These are phyloP conservation scores for Eucalyptus leucophloia DNA, from an alignment of 345 rosid genomes.

Conservation along the genomic window DNA sequence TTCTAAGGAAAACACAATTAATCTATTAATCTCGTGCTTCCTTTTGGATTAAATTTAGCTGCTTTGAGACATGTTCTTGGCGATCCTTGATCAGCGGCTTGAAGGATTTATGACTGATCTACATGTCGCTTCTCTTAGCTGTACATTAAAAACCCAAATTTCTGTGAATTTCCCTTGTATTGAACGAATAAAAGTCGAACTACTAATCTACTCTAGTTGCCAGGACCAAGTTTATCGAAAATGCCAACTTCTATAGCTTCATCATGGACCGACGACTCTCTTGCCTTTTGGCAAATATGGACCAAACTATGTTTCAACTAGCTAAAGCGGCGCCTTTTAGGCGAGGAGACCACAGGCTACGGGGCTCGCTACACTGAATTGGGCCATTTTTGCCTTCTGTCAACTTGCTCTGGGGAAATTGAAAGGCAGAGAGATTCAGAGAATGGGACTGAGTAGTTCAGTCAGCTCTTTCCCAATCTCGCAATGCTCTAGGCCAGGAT, in stretches of 20 bases:
- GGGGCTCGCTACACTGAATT: background rate
- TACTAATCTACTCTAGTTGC: background rate
- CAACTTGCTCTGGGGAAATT: too few species aligned
- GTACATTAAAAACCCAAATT: background rate
- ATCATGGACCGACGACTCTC: background rate
- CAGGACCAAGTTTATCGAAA: background rate
- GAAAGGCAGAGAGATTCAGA: background rate
- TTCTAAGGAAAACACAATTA: background rate
- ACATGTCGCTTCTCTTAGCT: background rate
- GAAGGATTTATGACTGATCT: background rate
- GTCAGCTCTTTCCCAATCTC: background rate
- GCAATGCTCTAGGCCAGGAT: background rate
- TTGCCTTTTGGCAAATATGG: background rate
- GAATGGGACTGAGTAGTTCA: background rate
- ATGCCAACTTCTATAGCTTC: background rate
- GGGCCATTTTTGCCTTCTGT: background rate
- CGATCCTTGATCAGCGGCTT: background rate
- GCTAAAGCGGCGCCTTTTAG: background rate
- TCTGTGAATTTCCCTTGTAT: background rate
- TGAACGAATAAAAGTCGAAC: background rate
- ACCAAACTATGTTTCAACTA: background rate
- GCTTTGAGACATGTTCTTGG: background rate
- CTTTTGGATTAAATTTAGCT: background rate
- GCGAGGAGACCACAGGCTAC: background rate
- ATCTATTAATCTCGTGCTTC: background rate